Percentiles rank a stretch among this genome's conserved stretches.
Conservation (phyloP, 2,329 filamentous ascomycete genomes). For the Paraphaeosphaeria sporulosa region DNA sequence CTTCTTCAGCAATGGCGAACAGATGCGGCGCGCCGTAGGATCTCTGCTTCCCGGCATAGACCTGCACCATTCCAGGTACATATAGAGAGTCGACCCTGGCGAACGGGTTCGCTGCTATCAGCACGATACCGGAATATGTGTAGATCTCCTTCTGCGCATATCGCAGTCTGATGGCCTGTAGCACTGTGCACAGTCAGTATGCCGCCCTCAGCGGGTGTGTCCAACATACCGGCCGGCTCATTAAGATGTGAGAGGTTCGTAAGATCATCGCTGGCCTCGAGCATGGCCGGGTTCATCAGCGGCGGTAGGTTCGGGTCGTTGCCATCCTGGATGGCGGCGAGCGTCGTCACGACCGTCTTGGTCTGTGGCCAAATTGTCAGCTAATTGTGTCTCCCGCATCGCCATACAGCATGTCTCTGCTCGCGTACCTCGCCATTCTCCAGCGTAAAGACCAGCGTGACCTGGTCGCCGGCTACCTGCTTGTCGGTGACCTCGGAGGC, state of each 20-base stretch:
- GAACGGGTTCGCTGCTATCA: slow-evolving; percentile 98
- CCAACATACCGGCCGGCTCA: slow-evolving; percentile 84
- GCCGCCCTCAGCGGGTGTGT: slow-evolving; percentile 17
- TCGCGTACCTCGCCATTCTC: slow-evolving; percentile 85
- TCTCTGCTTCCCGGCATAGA: slow-evolving; percentile 96
- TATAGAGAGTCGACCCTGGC: slow-evolving; percentile 97
- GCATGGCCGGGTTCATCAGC: slow-evolving; percentile 96
- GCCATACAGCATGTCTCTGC: slow-evolving; percentile 1
- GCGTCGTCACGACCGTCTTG: slow-evolving; percentile 79
- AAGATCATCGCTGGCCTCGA: slow-evolving; percentile 97
- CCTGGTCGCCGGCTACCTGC: slow-evolving; percentile 82
- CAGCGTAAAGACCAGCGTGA: slow-evolving; percentile 84
- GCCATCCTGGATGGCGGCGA: slow-evolving; percentile 77
- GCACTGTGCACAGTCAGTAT: slow-evolving; percentile 65
- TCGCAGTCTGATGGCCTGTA: slow-evolving; percentile 96
- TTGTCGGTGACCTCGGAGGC: slow-evolving; percentile 93
- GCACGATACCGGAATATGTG: slow-evolving; percentile 97
- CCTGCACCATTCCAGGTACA: slow-evolving; percentile 99
- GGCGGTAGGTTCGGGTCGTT: slow-evolving; percentile 83
- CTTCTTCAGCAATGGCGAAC: slow-evolving; percentile 98
- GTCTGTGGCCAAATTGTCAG: slow-evolving; percentile 60
- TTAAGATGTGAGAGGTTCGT: slow-evolving; percentile 98
- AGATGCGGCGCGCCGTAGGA: slow-evolving; percentile 96
- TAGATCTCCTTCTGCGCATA: slow-evolving; percentile 99
- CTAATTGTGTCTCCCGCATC: slow-evolving; percentile 1